Evolutionary conservation across 805 yeast species (phyloP).

Genomic region (Pichia rugopelliculosa): DNA sequence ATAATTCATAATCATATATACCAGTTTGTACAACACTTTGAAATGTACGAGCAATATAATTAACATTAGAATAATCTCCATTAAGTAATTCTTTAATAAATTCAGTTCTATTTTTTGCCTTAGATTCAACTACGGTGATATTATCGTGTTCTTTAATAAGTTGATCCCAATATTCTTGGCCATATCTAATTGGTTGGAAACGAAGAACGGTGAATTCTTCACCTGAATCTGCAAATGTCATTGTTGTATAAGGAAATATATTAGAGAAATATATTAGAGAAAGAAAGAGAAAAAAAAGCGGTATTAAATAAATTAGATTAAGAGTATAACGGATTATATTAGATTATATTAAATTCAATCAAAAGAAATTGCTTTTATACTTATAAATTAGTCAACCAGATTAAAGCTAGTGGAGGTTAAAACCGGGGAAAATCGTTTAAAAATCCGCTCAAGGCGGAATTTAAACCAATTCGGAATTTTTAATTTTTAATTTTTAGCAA

Average conservation of each 20-base stretch:
- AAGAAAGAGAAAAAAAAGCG: too few species aligned
- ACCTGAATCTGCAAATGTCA: not conserved
- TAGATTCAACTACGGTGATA: slow-evolving; percentile 40
- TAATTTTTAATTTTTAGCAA: too few species aligned
- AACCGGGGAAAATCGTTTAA: too few species aligned
- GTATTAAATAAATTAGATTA: too few species aligned
- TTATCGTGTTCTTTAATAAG: slow-evolving; percentile 20
- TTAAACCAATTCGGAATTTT: too few species aligned
- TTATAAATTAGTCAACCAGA: too few species aligned
- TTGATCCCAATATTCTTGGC: slow-evolving; percentile 54
- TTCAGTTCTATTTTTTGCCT: slow-evolving; percentile 34
- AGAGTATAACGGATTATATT: too few species aligned
- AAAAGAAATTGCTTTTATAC: too few species aligned
- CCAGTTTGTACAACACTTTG: slow-evolving; percentile 34
- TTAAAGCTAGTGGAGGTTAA: too few species aligned
- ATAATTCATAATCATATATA: slow-evolving; percentile 36
- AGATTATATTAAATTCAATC: too few species aligned
- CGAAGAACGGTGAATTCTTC: slow-evolving; percentile 51
- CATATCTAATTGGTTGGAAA: slow-evolving; percentile 54
- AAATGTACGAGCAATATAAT: slow-evolving; percentile 36
- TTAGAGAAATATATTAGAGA: too few species aligned
- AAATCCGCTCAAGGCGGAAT: too few species aligned
- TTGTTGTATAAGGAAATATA: not conserved
- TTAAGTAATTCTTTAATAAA: slow-evolving; percentile 32
- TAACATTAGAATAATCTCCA: slow-evolving; percentile 30